Evolutionary conservation across 2,329 filamentous ascomycete species (phyloP), one percentile per base, ranked within the genome.

Genomic region (Ophiognomonia clavigignenti-juglandacearum): DNA sequence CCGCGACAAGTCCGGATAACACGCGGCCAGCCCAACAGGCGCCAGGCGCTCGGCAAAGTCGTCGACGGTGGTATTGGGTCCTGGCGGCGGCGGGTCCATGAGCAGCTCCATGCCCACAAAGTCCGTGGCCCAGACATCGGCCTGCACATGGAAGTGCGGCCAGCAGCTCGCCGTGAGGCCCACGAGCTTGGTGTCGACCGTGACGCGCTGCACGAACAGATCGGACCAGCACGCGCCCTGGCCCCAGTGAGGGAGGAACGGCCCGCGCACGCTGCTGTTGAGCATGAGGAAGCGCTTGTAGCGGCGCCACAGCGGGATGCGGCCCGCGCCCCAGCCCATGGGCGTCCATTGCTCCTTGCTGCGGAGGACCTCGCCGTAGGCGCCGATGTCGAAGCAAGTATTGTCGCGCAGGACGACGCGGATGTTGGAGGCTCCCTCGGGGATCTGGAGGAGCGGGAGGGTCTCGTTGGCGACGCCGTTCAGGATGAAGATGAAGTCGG

Each of bases 401-500:
- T 65, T 60, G 10, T 55, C 37, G 4, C 62, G 60, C 9, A 55
- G 47, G 22, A 68, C 54, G 26, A 63, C 45, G 31, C 56, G 55
- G 41, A 67, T 57, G 50, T 69, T 68, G n/a, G 54, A 35, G 27
- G 51, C 50, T 16, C 43, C 49, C 4, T 47, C 26, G 1, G 65
- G 64, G 40, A 68, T 58, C 32, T 45, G 39, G 1, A 59, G 39
- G 3, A 39, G 23, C 32, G 48, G 45, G 2, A 52, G 56, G 6
- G 49, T 52, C 29, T 49, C 46, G 38, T 60, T 54, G 24, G 60
- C 61, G 35, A 59, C 53, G 31, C 66, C 67, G 40, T 68, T 65
- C 39, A 69, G 54, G 46, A 69, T 63, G 53, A 69, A 68, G 50
- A 69, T 54, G 51, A 69, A 69, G 54, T 69, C 66, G 39, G 65